Percentiles rank a stretch among this genome's conserved stretches.
Evolutionary conservation across 208 protist genomes (phyloP).

Genomic region (Leishmania braziliensis): DNA sequence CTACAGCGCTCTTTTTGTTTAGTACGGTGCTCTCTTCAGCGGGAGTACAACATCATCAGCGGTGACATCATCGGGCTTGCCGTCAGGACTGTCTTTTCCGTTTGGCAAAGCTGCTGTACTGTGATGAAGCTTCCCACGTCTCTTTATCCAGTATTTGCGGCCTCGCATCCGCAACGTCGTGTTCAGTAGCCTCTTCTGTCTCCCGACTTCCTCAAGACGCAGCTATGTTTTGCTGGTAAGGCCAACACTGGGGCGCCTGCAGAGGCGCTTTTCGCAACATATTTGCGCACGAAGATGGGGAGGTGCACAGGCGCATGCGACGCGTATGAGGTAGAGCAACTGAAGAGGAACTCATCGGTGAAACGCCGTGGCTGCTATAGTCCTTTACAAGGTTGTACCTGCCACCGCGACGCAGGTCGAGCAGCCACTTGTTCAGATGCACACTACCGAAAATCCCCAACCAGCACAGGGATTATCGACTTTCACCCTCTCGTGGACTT

Average conservation of each 20-base stretch:
- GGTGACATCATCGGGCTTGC: conserved; percentile 50
- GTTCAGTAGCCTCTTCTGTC: conserved; percentile 61
- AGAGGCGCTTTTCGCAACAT: conserved; percentile 19
- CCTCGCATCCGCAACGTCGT: conserved; percentile 57
- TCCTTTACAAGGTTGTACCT: conserved; percentile 35
- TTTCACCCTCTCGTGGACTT: conserved; percentile 34
- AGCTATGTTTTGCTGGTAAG: conserved; percentile 46
- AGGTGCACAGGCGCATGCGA: conserved; percentile 59
- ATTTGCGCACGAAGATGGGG: conserved; percentile 33
- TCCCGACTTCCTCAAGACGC: conserved; percentile 41
- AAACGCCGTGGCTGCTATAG: conserved; percentile 33
- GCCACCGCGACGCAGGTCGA: conserved; percentile 11
- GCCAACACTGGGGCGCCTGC: conserved; percentile 44
- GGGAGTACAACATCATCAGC: conserved; percentile 35
- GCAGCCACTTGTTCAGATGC: conserved; percentile 44
- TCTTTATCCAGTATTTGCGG: conserved; percentile 45
- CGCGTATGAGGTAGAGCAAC: conserved; percentile 12
- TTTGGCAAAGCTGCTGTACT: conserved; percentile 43
- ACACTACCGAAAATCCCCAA: conserved; percentile 37
- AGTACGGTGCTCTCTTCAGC: conserved; percentile 15
- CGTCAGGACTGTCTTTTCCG: conserved; percentile 34
- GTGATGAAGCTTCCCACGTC: conserved; percentile 12
- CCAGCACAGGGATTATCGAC: conserved; percentile 51
- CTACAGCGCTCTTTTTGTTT: not conserved
- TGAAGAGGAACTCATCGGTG: conserved; percentile 27